These are phyloP conservation scores for Starmera dryadoides DNA, from an alignment of 805 yeast species.

Conservation along the genomic window DNA sequence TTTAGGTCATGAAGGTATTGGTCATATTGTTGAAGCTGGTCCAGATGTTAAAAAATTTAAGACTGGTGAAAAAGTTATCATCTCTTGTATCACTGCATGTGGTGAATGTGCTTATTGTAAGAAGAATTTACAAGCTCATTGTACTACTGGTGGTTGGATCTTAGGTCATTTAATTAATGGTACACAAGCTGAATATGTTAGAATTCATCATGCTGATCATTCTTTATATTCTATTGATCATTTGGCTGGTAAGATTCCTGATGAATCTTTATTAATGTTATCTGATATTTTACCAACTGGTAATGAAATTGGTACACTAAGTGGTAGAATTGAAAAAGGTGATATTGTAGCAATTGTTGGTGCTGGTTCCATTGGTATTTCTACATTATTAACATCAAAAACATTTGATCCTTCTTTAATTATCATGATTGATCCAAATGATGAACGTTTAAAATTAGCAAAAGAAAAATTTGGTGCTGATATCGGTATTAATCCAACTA, in stretches of 20 bases:
- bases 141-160: slow-evolving; percentile 48
- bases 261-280: slow-evolving; percentile 50
- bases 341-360: slow-evolving; percentile 61
- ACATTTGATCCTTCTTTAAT: slow-evolving; percentile 47
- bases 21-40: slow-evolving; percentile 44
- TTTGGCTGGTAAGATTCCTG: slow-evolving; percentile 28
- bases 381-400: slow-evolving; percentile 51
- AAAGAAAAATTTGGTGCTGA: slow-evolving; percentile 53
- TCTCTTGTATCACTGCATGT: slow-evolving; percentile 62
- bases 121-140: slow-evolving; percentile 52
- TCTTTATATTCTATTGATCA: slow-evolving; percentile 26
- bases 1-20: slow-evolving; percentile 61
- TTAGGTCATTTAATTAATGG: slow-evolving; percentile 57
- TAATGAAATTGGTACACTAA: slow-evolving; percentile 56
- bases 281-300: slow-evolving; percentile 65
- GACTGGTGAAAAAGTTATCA: slow-evolving; percentile 51
- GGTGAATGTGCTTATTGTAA: slow-evolving; percentile 50
- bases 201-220: slow-evolving; percentile 43
- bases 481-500: slow-evolving; percentile 44
- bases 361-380: slow-evolving; percentile 60
- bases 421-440: slow-evolving; percentile 53
- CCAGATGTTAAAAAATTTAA: slow-evolving; percentile 39
- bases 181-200: slow-evolving; percentile 56
- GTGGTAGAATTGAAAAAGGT: slow-evolving; percentile 44
- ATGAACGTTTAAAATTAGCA: slow-evolving; percentile 50